These are phyloP conservation scores for Mentha longifolia DNA, from an alignment of 257 asterid species.

Conservation along the genomic window DNA sequence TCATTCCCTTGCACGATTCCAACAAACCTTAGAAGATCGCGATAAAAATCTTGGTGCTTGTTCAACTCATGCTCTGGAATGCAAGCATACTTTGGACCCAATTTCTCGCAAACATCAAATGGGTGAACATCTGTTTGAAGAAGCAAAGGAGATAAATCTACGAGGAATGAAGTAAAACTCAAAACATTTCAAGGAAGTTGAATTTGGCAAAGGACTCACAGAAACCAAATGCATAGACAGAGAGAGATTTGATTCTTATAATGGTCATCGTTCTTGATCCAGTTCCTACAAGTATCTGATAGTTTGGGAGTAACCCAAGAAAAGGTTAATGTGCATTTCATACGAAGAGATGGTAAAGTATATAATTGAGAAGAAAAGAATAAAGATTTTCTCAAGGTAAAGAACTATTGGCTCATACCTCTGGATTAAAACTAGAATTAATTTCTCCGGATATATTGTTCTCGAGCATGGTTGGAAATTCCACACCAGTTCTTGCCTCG, in stretches of 20 bases:
- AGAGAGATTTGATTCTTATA: conserved; percentile 82
- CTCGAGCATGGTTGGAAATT: conserved; percentile 84
- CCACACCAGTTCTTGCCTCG: conserved; percentile 89
- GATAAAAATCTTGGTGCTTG: conserved; percentile 70
- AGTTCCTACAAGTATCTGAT: conserved; percentile 95
- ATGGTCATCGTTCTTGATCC: conserved; percentile 92
- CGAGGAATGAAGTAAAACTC: conserved; percentile 14
- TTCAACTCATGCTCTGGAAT: conserved; percentile 66
- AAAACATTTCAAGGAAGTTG: not conserved
- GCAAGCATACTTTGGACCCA: conserved; percentile 85
- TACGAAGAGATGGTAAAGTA: not conserved
- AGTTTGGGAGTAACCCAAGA: no score
- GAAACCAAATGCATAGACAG: conserved; percentile 94
- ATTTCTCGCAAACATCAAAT: conserved; percentile 82
- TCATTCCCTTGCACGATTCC: not conserved
- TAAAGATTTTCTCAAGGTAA: not conserved
- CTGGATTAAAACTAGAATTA: conserved; percentile 62
- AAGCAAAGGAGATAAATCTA: conserved; percentile 33
- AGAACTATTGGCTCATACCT: conserved; percentile 49
- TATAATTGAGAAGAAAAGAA: not conserved
- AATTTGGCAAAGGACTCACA: conserved; percentile 61
- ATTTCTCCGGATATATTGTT: conserved; percentile 52
- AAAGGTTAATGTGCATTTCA: no score
- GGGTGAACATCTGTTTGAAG: conserved; percentile 81
- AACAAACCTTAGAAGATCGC: conserved; percentile 85